Percentiles rank a stretch among this genome's conserved stretches.
Conservation (phyloP, 345 rosid species). For the Pugionium dolabratum region DNA sequence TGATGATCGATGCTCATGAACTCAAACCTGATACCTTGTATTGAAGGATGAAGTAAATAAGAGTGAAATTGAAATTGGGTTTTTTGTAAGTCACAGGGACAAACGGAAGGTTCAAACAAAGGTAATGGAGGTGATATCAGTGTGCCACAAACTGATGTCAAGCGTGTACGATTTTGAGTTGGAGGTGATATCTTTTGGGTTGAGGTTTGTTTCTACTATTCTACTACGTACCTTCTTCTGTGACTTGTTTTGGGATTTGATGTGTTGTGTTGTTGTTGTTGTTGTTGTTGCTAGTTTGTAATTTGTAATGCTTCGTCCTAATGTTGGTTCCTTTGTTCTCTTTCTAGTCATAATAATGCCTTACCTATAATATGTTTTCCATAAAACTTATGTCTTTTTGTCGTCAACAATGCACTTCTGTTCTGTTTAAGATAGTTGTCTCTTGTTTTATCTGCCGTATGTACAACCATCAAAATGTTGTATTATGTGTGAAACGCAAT, state of each 20-base stretch:
- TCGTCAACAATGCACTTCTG: neutral
- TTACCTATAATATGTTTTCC: neutral
- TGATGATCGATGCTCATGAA: neutral
- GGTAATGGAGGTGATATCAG: constrained; percentile 61
- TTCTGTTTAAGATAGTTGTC: no score
- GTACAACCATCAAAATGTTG: no score
- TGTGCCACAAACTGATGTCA: constrained; percentile 77
- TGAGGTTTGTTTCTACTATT: constrained; percentile 4
- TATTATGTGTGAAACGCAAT: no score
- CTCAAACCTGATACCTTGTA: neutral
- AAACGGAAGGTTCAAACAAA: constrained; percentile 39
- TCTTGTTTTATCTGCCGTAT: no score
- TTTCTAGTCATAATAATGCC: constrained; percentile 4
- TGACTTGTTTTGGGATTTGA: constrained; percentile 17
- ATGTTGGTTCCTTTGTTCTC: neutral
- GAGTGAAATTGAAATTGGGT: constrained; percentile 5
- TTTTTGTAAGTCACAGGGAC: constrained; percentile 43
- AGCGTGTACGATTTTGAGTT: constrained; percentile 55
- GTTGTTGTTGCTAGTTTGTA: constrained; percentile 13
- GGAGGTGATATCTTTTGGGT: constrained; percentile 9
- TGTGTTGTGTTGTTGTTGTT: neutral
- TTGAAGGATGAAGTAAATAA: neutral
- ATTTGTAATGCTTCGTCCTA: constrained; percentile 12
- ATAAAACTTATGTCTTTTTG: no score
- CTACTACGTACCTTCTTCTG: neutral